Evolutionary conservation across 208 protist species (phyloP).

Genomic region (Kentomonas sorsogonicus): DNA sequence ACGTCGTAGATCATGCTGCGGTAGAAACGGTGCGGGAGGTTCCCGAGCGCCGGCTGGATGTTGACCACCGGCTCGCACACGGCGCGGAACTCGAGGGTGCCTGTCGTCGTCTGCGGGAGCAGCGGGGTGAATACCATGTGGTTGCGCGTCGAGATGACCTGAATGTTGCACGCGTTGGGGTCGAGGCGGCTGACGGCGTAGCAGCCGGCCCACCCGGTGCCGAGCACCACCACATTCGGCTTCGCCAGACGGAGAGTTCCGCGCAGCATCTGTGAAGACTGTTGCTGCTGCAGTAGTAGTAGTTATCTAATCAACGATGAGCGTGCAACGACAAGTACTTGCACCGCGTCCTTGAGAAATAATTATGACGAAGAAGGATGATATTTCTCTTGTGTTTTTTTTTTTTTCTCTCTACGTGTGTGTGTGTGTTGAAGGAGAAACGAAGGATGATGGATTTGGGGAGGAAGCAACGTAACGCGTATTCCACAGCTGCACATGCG

Average conservation of each 20-base stretch:
- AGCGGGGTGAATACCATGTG: slow-evolving; percentile 95
- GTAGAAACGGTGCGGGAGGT: slow-evolving; percentile 71
- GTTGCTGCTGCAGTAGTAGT: not conserved
- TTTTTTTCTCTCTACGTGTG: not conserved
- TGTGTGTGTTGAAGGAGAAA: not conserved
- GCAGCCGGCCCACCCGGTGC: slow-evolving; percentile 88
- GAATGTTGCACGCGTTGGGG: slow-evolving; percentile 74
- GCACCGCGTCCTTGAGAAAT: not conserved
- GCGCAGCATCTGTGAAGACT: slow-evolving; percentile 25
- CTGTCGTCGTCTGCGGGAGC: slow-evolving; percentile 86
- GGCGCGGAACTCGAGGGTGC: slow-evolving; percentile 89
- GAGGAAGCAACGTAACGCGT: not conserved
- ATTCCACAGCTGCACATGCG: not conserved
- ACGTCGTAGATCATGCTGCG: slow-evolving; percentile 73
- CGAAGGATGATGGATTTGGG: not conserved
- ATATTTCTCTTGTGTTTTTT: not conserved
- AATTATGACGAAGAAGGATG: not conserved
- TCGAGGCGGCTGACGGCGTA: slow-evolving; percentile 75
- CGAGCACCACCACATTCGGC: slow-evolving; percentile 85
- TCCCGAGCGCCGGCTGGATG: slow-evolving; percentile 79
- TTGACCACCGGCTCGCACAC: slow-evolving; percentile 85
- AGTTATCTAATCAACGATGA: not conserved
- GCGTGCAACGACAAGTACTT: not conserved
- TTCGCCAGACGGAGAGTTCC: slow-evolving; percentile 34
- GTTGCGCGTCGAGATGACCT: slow-evolving; percentile 85